Conservation (phyloP, 768 basidiomycete species). For the Tricholoma terreum region DNA sequence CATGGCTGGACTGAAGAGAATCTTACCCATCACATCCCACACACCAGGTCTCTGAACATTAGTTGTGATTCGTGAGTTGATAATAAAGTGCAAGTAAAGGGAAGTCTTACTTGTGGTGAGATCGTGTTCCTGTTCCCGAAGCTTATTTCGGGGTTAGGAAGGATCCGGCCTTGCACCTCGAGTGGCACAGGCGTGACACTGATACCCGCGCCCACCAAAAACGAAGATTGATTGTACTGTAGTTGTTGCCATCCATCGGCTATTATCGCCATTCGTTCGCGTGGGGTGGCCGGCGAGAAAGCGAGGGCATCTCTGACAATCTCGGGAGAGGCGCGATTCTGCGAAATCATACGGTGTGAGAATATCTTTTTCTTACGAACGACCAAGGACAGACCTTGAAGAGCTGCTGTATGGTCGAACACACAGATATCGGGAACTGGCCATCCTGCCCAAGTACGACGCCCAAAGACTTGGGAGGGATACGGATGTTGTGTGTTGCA, state of each 20-base stretch:
- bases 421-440: slow-evolving; percentile 27
- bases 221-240: slow-evolving; percentile 36
- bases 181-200: slow-evolving; percentile 26
- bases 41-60: slow-evolving; percentile 20
- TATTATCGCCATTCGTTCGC: slow-evolving; percentile 20
- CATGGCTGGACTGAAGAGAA: slow-evolving; percentile 13
- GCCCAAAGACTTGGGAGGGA: slow-evolving; percentile 23
- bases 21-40: slow-evolving; percentile 32
- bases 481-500: slow-evolving; percentile 15
- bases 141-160: slow-evolving; percentile 29
- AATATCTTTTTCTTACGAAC: background rate
- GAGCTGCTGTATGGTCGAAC: slow-evolving; percentile 26
- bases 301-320: slow-evolving; percentile 27
- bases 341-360: background rate
- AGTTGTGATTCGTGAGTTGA: background rate
- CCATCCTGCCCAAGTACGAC: slow-evolving; percentile 24
- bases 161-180: slow-evolving; percentile 32
- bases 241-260: slow-evolving; percentile 31
- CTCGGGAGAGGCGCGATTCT: slow-evolving; percentile 30
- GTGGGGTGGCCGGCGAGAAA: slow-evolving; percentile 25
- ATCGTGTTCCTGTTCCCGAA: slow-evolving; percentile 19
- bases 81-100: background rate
- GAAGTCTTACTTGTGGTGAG: slow-evolving; percentile 11
- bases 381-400: slow-evolving; percentile 21
- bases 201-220: slow-evolving; percentile 39